Evolutionary conservation across 805 yeast species (phyloP).

Genomic region (Kodamaea kaohsiungensis): DNA sequence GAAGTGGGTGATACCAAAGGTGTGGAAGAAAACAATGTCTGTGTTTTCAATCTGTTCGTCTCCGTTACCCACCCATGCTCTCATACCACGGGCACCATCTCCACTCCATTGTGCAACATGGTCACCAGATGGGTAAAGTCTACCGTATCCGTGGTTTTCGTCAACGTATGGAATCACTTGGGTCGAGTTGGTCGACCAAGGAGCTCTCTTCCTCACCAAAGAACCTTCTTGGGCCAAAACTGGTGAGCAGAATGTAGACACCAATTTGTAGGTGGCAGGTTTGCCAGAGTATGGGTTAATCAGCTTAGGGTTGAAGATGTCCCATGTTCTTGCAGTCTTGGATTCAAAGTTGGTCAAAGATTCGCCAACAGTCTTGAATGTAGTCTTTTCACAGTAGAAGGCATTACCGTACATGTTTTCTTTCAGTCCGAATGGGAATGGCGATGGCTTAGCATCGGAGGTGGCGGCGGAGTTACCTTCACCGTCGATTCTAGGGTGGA

Average conservation of each 20-base stretch:
- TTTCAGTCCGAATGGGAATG: constrained; percentile 60
- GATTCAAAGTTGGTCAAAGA: constrained; percentile 64
- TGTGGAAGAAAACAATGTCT: constrained; percentile 75
- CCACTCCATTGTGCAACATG: constrained; percentile 76
- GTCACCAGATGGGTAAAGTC: constrained; percentile 79
- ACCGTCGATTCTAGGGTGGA: constrained; percentile 82
- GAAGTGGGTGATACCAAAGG: constrained; percentile 83
- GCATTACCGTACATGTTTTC: constrained; percentile 80
- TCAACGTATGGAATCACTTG: constrained; percentile 73
- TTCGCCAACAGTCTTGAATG: constrained; percentile 68
- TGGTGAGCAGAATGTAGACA: constrained; percentile 72
- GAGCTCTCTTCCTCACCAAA: constrained; percentile 76
- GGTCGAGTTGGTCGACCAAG: constrained; percentile 70
- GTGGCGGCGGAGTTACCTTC: constrained; percentile 72
- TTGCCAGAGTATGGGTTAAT: constrained; percentile 69
- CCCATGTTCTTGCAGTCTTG: constrained; percentile 72
- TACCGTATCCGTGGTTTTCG: constrained; percentile 49
- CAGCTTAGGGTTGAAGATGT: constrained; percentile 69
- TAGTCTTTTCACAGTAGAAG: constrained; percentile 62
- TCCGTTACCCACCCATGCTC: constrained; percentile 69
- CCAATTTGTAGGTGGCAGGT: constrained; percentile 76
- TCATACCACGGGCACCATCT: constrained; percentile 65
- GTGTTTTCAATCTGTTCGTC: constrained; percentile 59
- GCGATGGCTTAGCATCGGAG: constrained; percentile 63
- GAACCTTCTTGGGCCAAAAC: constrained; percentile 74